Base-by-base conservation (phyloP, 768 basidiomycete genomes). In the Leccinum obscurum region DNA sequence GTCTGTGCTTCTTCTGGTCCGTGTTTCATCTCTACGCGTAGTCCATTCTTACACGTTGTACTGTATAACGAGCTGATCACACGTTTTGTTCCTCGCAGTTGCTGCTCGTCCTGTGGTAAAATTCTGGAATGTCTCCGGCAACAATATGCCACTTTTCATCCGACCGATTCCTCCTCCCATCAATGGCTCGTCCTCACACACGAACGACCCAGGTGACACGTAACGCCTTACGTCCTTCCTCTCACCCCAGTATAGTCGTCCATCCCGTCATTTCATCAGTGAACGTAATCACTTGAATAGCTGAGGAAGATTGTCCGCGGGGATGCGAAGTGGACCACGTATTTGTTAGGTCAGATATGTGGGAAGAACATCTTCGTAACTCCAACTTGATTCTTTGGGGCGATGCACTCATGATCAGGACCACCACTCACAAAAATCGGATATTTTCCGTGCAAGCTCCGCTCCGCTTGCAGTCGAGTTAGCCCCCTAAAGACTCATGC, bases 61-160 rank as follows among this genome's bases (percentile, higher is more conserved):
- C 14, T 20, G 51, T 24, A 55, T 46, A 24, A 62, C 62, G 58
- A 63, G 48, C 63, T 69, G 32, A 75, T 56, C 57, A 39, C 52
- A 61, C 57, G 56, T 24, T 60, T 37, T 52, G 24, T 41, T 58
- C 32, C 28, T 56, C 63, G 26, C 68, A 83, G 82, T 85, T 59
- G 81, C 84, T 24, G 83, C 81, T 57, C 81, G 82, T 58, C 85
- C 85, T 24, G 80, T 83, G 66, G 82, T 86, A 58, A 83, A 81
- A 68, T 83, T 82, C 44, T 77, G 79, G 63, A 77, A 80, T n/a
- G 71, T 77, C 54, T 68, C 79, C 56, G 83, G 85, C 54, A 85
- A 84, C 73, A 85, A 83, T 72, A 84, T 85, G 82, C 85, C 85
- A 54, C 73, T 87, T 63, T 76, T 78, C 62, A 74, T 84, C 63